These are phyloP conservation scores for Yamagishiella unicocca DNA, from an alignment of 139 green algal genomes.

Conservation along the genomic window DNA sequence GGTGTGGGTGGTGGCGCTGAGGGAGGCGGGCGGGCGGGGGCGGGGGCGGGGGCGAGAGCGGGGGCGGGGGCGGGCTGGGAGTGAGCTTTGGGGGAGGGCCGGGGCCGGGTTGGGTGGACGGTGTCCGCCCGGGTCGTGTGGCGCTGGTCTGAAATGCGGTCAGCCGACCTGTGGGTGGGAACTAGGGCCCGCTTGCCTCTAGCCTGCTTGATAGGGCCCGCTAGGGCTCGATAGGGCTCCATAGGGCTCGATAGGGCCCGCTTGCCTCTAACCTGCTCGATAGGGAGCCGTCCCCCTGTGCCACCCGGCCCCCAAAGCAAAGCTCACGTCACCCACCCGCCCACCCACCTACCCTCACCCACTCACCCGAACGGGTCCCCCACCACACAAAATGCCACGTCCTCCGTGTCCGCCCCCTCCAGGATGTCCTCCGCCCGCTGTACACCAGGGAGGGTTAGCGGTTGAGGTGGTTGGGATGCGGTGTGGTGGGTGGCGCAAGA, in stretches of 20 bases:
- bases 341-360: neutral
- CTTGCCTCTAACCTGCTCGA: no score
- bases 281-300: no score
- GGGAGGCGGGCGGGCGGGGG: neutral
- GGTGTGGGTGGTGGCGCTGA: conserved; percentile 94
- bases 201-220: no score
- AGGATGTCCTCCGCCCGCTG: conserved; percentile 90
- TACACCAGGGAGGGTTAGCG: neutral
- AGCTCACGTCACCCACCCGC: no score
- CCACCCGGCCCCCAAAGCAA: no score
- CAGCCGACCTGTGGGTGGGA: no score
- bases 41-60: neutral
- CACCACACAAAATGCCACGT: conserved; percentile 98
- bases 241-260: no score
- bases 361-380: conserved; percentile 96
- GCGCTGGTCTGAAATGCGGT: no score
- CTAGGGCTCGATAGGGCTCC: no score
- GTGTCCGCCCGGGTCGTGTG: neutral
- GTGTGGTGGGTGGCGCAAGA: neutral
- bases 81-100: neutral
- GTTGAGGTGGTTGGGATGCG: neutral
- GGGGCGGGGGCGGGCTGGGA: neutral
- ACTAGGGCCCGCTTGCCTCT: no score
- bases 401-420: conserved; percentile 73
- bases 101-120: neutral